These are phyloP conservation scores for Tylopilus sp. DNA, from an alignment of 1,284 basidiomycete genomes.

Conservation along the genomic window DNA sequence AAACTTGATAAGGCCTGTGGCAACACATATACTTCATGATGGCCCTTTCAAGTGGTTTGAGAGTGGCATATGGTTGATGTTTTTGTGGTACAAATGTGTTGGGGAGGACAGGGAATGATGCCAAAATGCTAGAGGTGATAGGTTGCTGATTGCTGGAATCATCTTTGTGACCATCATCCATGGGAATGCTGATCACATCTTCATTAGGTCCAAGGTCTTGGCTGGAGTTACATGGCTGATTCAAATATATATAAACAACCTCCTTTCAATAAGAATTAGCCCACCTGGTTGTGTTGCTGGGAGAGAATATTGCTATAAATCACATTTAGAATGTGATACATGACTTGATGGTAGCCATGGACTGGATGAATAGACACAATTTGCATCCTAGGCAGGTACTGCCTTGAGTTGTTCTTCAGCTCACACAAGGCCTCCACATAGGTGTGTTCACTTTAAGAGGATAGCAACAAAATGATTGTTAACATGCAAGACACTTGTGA, in stretches of 20 bases:
- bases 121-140: background rate
- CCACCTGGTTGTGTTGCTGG: conserved; percentile 12
- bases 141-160: background rate
- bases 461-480: background rate
- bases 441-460: conserved; percentile 15
- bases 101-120: conserved; percentile 10
- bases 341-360: conserved; percentile 24
- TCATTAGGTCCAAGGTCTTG: background rate
- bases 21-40: conserved; percentile 23
- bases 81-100: conserved; percentile 21
- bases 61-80: conserved; percentile 20
- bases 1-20: conserved; percentile 4
- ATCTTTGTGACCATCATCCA: conserved; percentile 1
- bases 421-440: conserved; percentile 19
- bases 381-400: conserved; percentile 1
- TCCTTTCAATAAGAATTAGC: background rate
- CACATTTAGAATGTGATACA: conserved; percentile 25
- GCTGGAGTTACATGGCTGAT: conserved; percentile 7
- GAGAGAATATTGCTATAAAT: conserved; percentile 13
- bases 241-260: background rate
- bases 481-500: background rate
- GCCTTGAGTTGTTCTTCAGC: background rate
- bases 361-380: conserved; percentile 16
- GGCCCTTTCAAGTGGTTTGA: conserved; percentile 17
- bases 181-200: background rate